Evolutionary conservation across 345 rosid species (phyloP).

Genomic region (Eutrema heterophyllum): DNA sequence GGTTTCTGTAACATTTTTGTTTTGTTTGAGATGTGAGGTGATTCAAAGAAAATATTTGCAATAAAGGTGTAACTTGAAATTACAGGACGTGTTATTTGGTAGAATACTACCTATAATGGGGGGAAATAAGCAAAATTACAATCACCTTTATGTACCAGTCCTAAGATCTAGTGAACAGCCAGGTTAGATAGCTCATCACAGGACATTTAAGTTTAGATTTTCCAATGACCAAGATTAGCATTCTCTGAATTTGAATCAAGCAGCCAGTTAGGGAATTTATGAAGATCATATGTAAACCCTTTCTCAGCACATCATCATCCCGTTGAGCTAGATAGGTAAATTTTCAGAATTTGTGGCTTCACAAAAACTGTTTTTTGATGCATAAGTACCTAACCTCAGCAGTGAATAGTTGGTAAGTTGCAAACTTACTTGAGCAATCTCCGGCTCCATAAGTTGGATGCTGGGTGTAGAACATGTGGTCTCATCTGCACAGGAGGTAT

Average conservation of each 20-base stretch:
- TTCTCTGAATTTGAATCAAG: background rate
- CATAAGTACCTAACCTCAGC: background rate
- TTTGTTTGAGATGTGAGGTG: background rate
- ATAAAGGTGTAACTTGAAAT: background rate
- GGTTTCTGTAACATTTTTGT: background rate
- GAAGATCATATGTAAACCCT: background rate
- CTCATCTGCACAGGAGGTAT: conserved; percentile 31
- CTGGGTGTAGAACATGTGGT: conserved; percentile 28
- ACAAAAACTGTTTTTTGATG: background rate
- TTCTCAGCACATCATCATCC: background rate
- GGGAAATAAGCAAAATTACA: too few relatives aligned
- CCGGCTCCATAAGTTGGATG: conserved; percentile 74
- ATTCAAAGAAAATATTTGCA: background rate
- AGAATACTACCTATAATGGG: background rate
- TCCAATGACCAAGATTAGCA: background rate
- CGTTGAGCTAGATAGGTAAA: background rate
- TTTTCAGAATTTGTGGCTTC: background rate
- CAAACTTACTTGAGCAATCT: conserved; percentile 65
- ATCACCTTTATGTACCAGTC: background rate
- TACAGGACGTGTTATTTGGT: background rate
- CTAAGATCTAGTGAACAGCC: background rate
- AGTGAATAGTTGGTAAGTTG: background rate
- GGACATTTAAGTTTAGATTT: background rate
- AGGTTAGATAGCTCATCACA: background rate
- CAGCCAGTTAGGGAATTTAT: background rate